Conservation (phyloP, 2,329 filamentous ascomycete genomes). For the Aspergillus bombycis region DNA sequence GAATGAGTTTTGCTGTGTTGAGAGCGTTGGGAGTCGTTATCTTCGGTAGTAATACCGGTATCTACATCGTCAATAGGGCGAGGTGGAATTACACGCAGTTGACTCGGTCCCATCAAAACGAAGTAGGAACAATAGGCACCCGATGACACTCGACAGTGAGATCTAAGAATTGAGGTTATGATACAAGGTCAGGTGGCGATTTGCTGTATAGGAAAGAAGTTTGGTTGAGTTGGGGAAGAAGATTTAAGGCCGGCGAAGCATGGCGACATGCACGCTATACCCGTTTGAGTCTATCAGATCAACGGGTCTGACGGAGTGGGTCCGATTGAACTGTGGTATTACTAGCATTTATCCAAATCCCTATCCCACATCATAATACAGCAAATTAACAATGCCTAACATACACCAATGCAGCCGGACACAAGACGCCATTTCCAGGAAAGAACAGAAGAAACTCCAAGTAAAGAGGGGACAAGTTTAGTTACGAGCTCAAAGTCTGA, state of each 20-base stretch:
- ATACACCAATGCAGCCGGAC: constrained; percentile 11
- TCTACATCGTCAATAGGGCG: constrained; percentile 20
- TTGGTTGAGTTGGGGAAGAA: background rate
- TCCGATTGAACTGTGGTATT: background rate
- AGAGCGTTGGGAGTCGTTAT: constrained; percentile 9
- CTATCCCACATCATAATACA: constrained; percentile 1
- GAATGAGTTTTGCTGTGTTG: background rate
- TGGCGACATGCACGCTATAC: background rate
- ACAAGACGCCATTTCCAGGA: constrained; percentile 2
- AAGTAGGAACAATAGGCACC: background rate
- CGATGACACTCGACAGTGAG: background rate
- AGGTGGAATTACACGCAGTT: constrained; percentile 8
- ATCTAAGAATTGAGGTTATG: background rate
- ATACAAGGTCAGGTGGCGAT: background rate
- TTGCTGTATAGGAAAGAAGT: background rate
- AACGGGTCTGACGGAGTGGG: background rate
- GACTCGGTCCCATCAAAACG: constrained; percentile 19
- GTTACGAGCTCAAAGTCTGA: constrained; percentile 9
- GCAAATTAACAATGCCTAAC: constrained; percentile 4
- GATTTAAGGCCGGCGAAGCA: background rate
- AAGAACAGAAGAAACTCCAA: constrained; percentile 6
- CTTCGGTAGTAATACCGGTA: constrained; percentile 1
- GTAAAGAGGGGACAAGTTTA: background rate
- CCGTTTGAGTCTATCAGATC: constrained; percentile 12
- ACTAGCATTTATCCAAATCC: constrained; percentile 3